phyloP scores from a whole-genome alignment of 2,329 filamentous ascomycete genomes.

The Colletotrichum abscissum region DNA sequence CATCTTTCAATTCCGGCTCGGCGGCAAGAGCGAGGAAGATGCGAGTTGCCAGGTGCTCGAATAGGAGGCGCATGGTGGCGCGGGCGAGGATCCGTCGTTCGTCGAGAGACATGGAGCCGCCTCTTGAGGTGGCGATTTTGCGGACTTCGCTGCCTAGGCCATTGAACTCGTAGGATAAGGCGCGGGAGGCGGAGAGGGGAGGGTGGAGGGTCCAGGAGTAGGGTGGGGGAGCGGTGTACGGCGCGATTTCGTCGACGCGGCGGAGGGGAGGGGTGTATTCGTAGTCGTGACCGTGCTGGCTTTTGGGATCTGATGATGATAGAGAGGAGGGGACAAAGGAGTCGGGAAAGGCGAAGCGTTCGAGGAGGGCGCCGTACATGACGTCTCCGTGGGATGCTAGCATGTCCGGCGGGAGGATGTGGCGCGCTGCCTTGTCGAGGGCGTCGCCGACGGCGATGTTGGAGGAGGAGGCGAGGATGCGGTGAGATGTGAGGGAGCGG shows the following conservation, averaged over 20 bases:
- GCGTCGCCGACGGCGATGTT: conserved; percentile 92
- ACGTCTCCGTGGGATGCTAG: conserved; percentile 68
- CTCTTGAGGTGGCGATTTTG: conserved; percentile 57
- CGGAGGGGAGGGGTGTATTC: conserved; percentile 68
- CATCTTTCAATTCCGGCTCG: conserved; percentile 41
- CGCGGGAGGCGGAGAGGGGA: conserved; percentile 69
- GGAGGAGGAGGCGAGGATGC: conserved; percentile 76
- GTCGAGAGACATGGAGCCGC: conserved; percentile 56
- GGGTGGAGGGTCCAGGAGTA: conserved; percentile 74
- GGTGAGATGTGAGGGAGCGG: conserved; percentile 73
- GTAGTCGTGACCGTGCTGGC: conserved; percentile 43
- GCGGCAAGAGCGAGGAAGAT: conserved; percentile 73
- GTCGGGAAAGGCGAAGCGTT: conserved; percentile 79
- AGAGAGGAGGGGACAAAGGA: conserved; percentile 6
- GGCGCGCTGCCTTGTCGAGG: conserved; percentile 86
- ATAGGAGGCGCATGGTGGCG: conserved; percentile 82
- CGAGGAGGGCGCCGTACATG: conserved; percentile 85
- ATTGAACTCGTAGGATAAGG: conserved; percentile 79
- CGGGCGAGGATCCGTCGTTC: conserved; percentile 78
- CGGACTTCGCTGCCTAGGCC: conserved; percentile 76
- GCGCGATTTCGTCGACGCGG: conserved; percentile 68
- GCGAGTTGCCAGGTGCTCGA: conserved; percentile 86
- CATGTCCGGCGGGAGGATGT: conserved; percentile 73
- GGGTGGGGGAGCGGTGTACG: conserved; percentile 45
- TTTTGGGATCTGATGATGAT: neutral